Base-by-base conservation (phyloP, 164 flowering plant species). In the Taxillus chinensis region DNA sequence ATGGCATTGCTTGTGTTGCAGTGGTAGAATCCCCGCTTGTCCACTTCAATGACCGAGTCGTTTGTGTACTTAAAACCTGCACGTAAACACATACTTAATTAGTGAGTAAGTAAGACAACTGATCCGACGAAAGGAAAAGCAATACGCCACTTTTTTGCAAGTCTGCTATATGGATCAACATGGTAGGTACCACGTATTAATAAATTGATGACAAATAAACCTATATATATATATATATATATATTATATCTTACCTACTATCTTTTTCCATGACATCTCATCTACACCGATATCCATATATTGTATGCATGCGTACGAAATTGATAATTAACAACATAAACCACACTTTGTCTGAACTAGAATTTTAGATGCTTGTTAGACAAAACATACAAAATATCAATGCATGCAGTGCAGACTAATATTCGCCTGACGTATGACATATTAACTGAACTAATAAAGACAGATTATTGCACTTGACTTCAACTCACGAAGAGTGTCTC, bases 21-120 rank as follows among this genome's bases (percentile, higher is more conserved):
- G 58, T 55, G 58, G 58, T 55, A 55, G 58, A 5, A 55, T 8
- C 58, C 58, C 58, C 58, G 7, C 13, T 55, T 55, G 58, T 55
- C 58, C 58, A 55, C 58, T 13, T 5, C 40, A 8, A 55, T 7
- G 10, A 55, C 58, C 13, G 58, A 17, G 13, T 55, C 58, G 13
- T 55, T 4, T 8, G 38, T 38, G 58, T n/a, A 55, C 58, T 38
- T 10, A 15, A 55, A 55, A 38, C 58, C 58, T 55, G 58, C 8
- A 53, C 14, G 12, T 14, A 14, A 49, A 9, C 52, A 10, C 10
- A 49, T 9, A 48, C 13, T 48, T 48, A 27, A 27, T 27, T 27
- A 27, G 27, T 27, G 27, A 27, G 27, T 27, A 27, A 27, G 27
- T 27, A 27, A 27, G 27, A 27, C 27, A 27, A 27, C 27, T 27